These are phyloP conservation scores for Hysterium pulicare DNA, from an alignment of 2,329 filamentous ascomycete species.

Conservation along the genomic window DNA sequence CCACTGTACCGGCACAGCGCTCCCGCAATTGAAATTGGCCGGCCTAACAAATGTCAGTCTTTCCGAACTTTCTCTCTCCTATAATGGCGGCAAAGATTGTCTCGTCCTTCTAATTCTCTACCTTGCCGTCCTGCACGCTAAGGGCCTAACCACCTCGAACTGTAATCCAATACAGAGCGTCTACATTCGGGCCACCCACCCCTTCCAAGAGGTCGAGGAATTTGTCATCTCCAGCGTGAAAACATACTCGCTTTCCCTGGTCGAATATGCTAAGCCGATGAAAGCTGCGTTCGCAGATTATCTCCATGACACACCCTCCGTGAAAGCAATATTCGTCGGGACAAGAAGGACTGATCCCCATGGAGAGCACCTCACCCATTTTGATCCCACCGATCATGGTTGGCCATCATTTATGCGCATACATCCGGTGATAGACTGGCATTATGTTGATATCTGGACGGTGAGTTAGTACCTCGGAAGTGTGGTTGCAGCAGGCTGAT, in stretches of 20 bases:
- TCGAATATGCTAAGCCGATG: constrained; percentile 75
- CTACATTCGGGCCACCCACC: constrained; percentile 81
- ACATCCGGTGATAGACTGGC: constrained; percentile 97
- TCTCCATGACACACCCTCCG: constrained; percentile 58
- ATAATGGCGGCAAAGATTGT: constrained; percentile 98
- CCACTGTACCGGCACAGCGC: no score
- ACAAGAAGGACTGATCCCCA: constrained; percentile 91
- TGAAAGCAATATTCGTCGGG: constrained; percentile 82
- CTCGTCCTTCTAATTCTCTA: constrained; percentile 87
- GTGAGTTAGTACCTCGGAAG: constrained; percentile 59
- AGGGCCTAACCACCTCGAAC: constrained; percentile 22
- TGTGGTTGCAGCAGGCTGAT: neutral
- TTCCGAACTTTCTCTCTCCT: constrained; percentile 80
- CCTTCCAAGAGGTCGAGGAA: constrained; percentile 79
- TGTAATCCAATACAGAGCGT: constrained; percentile 65
- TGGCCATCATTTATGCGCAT: constrained; percentile 94
- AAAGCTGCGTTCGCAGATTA: constrained; percentile 77
- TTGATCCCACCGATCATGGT: constrained; percentile 80
- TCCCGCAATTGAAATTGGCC: no score
- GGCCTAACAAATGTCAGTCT: no score
- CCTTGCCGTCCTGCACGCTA: constrained; percentile 59
- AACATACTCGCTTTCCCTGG: constrained; percentile 71
- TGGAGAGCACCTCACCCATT: constrained; percentile 72
- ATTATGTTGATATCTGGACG: constrained; percentile 91
- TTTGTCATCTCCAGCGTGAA: constrained; percentile 69